phyloP scores from a whole-genome alignment of 352 stramenopile genomes.

The Aphanomyces stellatus region DNA sequence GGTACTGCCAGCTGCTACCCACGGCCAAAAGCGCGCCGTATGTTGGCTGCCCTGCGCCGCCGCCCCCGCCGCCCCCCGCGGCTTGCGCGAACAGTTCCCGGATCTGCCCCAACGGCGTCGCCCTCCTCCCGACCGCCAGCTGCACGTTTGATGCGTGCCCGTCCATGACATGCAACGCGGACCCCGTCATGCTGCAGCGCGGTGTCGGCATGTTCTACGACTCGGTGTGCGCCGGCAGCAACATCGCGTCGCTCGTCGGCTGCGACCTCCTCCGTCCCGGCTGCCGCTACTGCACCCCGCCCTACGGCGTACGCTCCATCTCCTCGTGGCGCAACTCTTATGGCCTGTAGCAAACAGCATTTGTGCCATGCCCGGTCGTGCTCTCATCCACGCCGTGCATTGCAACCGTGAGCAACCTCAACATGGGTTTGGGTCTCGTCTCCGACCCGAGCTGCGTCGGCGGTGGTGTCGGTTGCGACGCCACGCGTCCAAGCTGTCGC shows the following conservation, averaged over 20 bases:
- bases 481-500: not conserved
- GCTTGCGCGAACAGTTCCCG: not conserved
- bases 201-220: slow-evolving; percentile 2
- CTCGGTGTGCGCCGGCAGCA: not conserved
- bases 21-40: not conserved
- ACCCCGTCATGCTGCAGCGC: not conserved
- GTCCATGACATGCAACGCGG: not conserved
- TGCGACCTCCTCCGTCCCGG: not conserved
- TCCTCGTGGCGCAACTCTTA: not conserved
- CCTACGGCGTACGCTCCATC: not conserved
- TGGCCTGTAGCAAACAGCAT: not conserved
- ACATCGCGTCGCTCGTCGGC: not conserved
- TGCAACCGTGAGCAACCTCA: slow-evolving; percentile 1
- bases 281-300: slow-evolving; percentile 5
- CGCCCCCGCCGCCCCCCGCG: not conserved
- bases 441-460: not conserved
- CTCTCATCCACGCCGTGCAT: not conserved
- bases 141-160: not conserved
- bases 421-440: not conserved
- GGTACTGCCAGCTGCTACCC: not conserved
- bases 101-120: not conserved
- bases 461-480: slow-evolving; percentile 10
- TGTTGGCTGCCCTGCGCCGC: not conserved
- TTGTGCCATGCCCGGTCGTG: not conserved
- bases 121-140: not conserved